phyloP scores from a whole-genome alignment of 1,284 basidiomycete species.

The Sphagnurus paluster region DNA sequence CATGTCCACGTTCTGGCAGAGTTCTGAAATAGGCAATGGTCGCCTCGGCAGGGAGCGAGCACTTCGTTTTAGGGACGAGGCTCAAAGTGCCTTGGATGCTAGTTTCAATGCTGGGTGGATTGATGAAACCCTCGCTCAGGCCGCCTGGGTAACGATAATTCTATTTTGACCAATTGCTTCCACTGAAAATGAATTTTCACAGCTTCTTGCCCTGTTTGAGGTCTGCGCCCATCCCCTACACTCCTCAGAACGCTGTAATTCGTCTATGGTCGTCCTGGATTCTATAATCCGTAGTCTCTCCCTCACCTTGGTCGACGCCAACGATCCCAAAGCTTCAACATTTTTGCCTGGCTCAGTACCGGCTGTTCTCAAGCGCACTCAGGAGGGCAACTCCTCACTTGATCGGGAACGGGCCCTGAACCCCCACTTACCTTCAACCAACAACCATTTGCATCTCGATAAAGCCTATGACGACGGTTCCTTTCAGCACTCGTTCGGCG shows the following conservation, averaged over 20 bases:
- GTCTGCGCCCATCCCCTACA: constrained; percentile 66
- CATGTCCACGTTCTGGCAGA: constrained; percentile 67
- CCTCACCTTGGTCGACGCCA: constrained; percentile 45
- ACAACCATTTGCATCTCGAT: constrained; percentile 8
- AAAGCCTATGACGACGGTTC: constrained; percentile 17
- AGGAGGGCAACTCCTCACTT: constrained; percentile 20
- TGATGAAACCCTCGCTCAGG: constrained; percentile 69
- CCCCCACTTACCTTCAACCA: constrained; percentile 11
- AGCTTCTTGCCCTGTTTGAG: constrained; percentile 73
- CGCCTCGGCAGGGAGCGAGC: constrained; percentile 52
- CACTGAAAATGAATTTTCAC: constrained; percentile 7
- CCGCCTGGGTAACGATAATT: constrained; percentile 57
- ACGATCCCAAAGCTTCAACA: constrained; percentile 41
- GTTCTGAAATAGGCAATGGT: constrained; percentile 57
- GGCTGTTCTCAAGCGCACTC: constrained; percentile 25
- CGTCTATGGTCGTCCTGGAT: constrained; percentile 62
- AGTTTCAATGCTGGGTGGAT: constrained; percentile 70
- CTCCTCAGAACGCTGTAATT: constrained; percentile 50
- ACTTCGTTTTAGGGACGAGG: constrained; percentile 59
- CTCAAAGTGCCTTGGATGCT: constrained; percentile 69
- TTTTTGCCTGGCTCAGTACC: constrained; percentile 49
- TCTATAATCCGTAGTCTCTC: constrained; percentile 62
- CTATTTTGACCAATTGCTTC: constrained; percentile 10
- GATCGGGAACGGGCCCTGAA: constrained; percentile 16
- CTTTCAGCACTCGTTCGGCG: constrained; percentile 16